Evolutionary conservation across 1,284 basidiomycete species (phyloP).

Genomic region (Microbotryum violaceum): DNA sequence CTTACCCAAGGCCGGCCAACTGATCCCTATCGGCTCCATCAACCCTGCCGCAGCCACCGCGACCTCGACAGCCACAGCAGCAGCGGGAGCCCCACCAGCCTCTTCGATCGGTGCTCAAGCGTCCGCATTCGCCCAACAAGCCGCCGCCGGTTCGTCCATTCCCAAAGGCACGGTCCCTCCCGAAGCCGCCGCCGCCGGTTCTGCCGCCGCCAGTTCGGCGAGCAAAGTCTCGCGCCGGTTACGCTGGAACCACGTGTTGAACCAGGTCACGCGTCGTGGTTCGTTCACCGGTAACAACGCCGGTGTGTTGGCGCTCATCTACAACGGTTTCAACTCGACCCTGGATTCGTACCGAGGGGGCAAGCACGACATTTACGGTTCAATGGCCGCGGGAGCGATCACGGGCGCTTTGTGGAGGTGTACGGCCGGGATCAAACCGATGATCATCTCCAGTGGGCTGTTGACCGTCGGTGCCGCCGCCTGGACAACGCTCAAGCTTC

Average conservation of each 20-base stretch:
- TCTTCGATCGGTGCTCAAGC: slow-evolving; percentile 28
- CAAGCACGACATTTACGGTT: slow-evolving; percentile 83
- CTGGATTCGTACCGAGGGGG: slow-evolving; percentile 75
- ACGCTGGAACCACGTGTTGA: slow-evolving; percentile 93
- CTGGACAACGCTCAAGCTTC: slow-evolving; percentile 34
- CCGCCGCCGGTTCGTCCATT: slow-evolving; percentile 20
- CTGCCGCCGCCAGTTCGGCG: slow-evolving; percentile 21
- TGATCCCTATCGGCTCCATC: slow-evolving; percentile 15
- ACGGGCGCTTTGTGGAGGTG: slow-evolving; percentile 90
- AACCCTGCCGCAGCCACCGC: slow-evolving; percentile 13
- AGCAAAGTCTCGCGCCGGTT: slow-evolving; percentile 48
- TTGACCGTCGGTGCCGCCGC: slow-evolving; percentile 52
- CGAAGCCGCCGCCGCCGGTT: slow-evolving; percentile 9
- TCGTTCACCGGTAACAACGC: slow-evolving; percentile 98
- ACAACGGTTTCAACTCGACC: slow-evolving; percentile 92
- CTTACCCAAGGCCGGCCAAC: slow-evolving; percentile 9
- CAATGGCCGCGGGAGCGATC: slow-evolving; percentile 82
- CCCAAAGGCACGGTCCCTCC: slow-evolving; percentile 14
- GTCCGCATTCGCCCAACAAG: slow-evolving; percentile 20
- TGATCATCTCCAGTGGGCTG: slow-evolving; percentile 75
- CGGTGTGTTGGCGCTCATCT: slow-evolving; percentile 90
- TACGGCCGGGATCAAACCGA: slow-evolving; percentile 85
- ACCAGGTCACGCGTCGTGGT: slow-evolving; percentile 91
- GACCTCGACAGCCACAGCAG: slow-evolving; percentile 11
- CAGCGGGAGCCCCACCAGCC: slow-evolving; percentile 24